Evolutionary conservation across 495 filamentous ascomycete species (phyloP).

Genomic region (Penicillium verhagenii): DNA sequence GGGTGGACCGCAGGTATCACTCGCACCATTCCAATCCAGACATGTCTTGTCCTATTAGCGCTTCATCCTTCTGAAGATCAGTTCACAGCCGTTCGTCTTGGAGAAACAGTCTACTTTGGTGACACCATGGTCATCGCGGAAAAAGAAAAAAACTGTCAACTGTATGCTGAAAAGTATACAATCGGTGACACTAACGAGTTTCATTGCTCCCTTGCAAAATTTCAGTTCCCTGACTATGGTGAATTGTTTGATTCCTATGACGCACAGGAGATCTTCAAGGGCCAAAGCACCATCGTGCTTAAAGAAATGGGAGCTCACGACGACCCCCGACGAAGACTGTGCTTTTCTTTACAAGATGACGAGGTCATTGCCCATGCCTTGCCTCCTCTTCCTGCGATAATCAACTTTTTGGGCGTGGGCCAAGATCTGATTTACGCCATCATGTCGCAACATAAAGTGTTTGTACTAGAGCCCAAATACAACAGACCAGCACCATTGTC

Average conservation of each 20-base stretch:
- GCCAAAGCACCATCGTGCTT: not conserved
- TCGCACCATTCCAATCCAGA: constrained; percentile 11
- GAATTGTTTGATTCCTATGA: not conserved
- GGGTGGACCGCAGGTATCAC: constrained; percentile 13
- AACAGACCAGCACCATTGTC: not conserved
- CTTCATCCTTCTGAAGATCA: constrained; percentile 7
- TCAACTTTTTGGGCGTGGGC: not conserved
- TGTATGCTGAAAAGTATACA: constrained; percentile 1
- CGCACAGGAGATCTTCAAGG: not conserved
- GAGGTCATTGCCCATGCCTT: not conserved
- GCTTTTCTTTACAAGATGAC: not conserved
- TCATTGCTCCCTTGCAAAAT: not conserved
- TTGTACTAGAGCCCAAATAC: not conserved
- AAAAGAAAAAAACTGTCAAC: not conserved
- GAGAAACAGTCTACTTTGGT: not conserved
- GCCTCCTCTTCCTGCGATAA: not conserved
- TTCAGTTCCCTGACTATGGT: constrained; percentile 1
- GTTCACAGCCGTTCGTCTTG: constrained; percentile 2
- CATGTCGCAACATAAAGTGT: not conserved
- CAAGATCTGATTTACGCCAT: not conserved
- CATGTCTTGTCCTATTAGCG: not conserved
- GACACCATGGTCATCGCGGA: not conserved
- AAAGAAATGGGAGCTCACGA: not conserved
- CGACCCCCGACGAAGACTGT: not conserved
- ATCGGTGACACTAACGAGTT: not conserved